Conservation (phyloP, 208 protist genomes). For the Wallacemonas rigidus region DNA sequence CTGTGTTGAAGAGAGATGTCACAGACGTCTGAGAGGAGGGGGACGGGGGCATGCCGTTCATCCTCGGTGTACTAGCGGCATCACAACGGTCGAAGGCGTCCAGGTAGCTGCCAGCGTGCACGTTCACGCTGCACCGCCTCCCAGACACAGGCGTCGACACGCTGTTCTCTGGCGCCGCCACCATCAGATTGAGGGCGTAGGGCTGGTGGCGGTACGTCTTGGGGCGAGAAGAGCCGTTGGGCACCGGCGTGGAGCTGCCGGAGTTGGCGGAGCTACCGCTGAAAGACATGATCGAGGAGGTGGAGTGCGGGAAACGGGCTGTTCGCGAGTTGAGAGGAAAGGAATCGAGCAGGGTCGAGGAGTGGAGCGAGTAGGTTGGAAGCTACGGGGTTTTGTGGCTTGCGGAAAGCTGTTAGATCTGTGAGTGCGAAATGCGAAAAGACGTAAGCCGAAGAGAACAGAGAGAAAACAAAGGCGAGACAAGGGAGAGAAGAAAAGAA, state of each 20-base stretch:
- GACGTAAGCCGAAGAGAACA: neutral
- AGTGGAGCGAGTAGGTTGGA: neutral
- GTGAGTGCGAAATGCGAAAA: neutral
- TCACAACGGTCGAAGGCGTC: slow-evolving; percentile 11
- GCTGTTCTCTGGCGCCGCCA: slow-evolving; percentile 20
- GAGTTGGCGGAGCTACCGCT: slow-evolving; percentile 21
- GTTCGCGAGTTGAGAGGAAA: neutral
- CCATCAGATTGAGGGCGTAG: slow-evolving; percentile 45
- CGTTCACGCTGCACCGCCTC: slow-evolving; percentile 17
- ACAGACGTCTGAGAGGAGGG: slow-evolving; percentile 9
- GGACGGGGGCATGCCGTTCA: neutral
- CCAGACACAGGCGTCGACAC: slow-evolving; percentile 10
- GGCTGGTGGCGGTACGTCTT: slow-evolving; percentile 67
- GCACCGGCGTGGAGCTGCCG: neutral
- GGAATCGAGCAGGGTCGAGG: no score
- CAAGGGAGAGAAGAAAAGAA: slow-evolving; percentile 8
- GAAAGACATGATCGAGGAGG: slow-evolving; percentile 21
- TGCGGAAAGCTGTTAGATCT: no score
- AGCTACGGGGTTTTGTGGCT: neutral
- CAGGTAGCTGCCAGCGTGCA: neutral
- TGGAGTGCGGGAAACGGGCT: neutral
- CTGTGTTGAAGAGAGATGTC: neutral
- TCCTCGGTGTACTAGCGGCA: neutral
- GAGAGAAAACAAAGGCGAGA: slow-evolving; percentile 16
- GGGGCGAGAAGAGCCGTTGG: neutral